Percentiles rank a stretch among this genome's conserved stretches.
Evolutionary conservation across 371 early-diverging fungal species (phyloP).

Genomic region (Blakeslea trispora): DNA sequence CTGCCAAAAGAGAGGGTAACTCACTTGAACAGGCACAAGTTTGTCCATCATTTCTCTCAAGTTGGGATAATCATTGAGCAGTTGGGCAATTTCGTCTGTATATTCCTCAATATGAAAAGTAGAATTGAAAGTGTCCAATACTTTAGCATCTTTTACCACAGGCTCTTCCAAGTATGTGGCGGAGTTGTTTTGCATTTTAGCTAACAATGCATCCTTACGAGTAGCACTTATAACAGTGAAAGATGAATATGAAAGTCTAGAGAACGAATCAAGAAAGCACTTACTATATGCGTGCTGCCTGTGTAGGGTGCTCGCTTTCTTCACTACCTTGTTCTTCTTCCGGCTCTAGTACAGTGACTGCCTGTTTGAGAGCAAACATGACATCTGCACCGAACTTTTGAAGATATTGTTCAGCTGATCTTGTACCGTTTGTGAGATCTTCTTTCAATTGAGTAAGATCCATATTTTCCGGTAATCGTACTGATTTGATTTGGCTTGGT

Average conservation of each 20-base stretch:
- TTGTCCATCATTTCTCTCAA: constrained; percentile 47
- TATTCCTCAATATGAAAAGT: constrained; percentile 43
- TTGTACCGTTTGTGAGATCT: constrained; percentile 45
- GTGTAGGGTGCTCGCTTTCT: constrained; percentile 6
- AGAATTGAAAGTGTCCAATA: constrained; percentile 35
- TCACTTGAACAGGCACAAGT: constrained; percentile 52
- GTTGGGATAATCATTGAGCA: constrained; percentile 39
- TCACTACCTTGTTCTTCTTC: constrained; percentile 22
- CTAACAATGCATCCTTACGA: constrained; percentile 45
- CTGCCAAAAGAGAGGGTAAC: constrained; percentile 48
- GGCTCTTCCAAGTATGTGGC: constrained; percentile 37
- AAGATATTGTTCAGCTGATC: constrained; percentile 53
- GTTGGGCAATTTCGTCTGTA: constrained; percentile 45
- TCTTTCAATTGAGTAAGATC: constrained; percentile 40
- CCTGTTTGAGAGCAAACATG: constrained; percentile 33
- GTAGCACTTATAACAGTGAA: constrained; percentile 29
- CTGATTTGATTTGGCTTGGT: constrained; percentile 28
- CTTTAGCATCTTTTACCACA: constrained; percentile 25
- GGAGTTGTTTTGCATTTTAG: constrained; percentile 40
- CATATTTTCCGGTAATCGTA: constrained; percentile 48
- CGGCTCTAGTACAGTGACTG: constrained; percentile 42
- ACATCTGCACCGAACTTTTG: constrained; percentile 51
- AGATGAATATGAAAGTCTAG: not conserved
- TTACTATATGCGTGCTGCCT: constrained; percentile 37
- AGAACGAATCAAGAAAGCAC: not conserved